Evolutionary conservation across 495 filamentous ascomycete species (phyloP).

Genomic region (Podospora fimiseda): DNA sequence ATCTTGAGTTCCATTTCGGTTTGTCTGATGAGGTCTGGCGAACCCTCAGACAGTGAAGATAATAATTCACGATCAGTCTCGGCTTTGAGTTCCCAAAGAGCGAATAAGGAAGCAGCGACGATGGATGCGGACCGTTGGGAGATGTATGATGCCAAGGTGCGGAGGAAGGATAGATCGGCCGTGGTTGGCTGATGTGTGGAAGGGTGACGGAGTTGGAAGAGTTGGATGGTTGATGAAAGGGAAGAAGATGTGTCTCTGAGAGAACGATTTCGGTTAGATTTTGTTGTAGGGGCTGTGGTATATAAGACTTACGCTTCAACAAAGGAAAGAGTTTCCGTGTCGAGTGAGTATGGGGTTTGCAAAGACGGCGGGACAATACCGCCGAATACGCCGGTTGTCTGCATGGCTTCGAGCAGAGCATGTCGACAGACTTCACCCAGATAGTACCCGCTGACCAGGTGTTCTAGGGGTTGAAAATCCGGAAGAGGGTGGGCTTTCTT

Average conservation of each 20-base stretch:
- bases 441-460: conserved; percentile 76
- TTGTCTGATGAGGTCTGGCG: conserved; percentile 13
- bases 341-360: conserved; percentile 49
- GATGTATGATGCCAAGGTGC: conserved; percentile 48
- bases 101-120: conserved; percentile 55
- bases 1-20: conserved; percentile 23
- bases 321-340: conserved; percentile 53
- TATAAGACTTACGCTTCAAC: conserved; percentile 48
- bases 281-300: conserved; percentile 4
- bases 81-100: conserved; percentile 53
- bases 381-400: conserved; percentile 47
- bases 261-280: too few relatives aligned
- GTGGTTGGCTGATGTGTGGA: conserved; percentile 32
- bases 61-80: conserved; percentile 35
- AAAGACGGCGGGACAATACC: conserved; percentile 50
- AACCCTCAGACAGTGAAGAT: conserved; percentile 1
- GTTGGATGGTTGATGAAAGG: conserved; percentile 24
- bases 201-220: conserved; percentile 42
- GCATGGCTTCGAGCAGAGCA: conserved; percentile 57
- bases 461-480: conserved; percentile 80
- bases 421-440: conserved; percentile 75
- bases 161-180: conserved; percentile 48
- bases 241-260: conserved; percentile 31
- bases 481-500: conserved; percentile 60
- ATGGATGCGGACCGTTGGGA: conserved; percentile 56